Conservation (phyloP, 1,284 basidiomycete species). For the Trametes pubescens region DNA sequence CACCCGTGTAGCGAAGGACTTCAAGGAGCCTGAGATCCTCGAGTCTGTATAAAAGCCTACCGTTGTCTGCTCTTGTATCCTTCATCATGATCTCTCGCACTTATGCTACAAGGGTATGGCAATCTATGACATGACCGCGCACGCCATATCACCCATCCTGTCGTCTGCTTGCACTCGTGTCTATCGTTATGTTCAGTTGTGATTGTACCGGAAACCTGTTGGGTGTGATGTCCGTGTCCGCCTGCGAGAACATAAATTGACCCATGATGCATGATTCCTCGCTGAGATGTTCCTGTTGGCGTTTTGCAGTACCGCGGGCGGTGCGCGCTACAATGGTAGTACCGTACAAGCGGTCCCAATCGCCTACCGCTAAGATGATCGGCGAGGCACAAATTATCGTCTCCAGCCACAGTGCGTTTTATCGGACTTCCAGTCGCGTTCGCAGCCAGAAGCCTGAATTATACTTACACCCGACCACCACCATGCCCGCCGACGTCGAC, state of each 20-base stretch:
- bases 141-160: constrained; percentile 16
- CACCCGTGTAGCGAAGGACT: constrained; percentile 87
- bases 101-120: constrained; percentile 51
- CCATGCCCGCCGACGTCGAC: constrained; percentile 78
- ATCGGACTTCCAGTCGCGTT: neutral
- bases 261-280: too few relatives aligned
- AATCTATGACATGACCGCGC: constrained; percentile 49
- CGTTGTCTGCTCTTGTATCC: constrained; percentile 51
- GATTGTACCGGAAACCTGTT: constrained; percentile 9
- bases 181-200: constrained; percentile 14
- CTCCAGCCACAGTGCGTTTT: constrained; percentile 7
- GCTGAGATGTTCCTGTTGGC: neutral
- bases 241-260: neutral
- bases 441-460: neutral
- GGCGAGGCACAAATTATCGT: constrained; percentile 14
- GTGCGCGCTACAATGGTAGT: neutral
- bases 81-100: constrained; percentile 46
- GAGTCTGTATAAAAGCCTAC: constrained; percentile 76
- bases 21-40: constrained; percentile 91
- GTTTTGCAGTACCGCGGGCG: neutral
- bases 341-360: neutral
- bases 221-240: neutral
- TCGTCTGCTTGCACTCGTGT: constrained; percentile 15
- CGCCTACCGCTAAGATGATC: constrained; percentile 3
- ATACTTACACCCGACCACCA: constrained; percentile 2